A percentile compares a stretch with the other conserved stretches of the same genome.
Evolutionary conservation across 1,284 basidiomycete genomes (phyloP).

Genomic region (Ceratobasidium sp.): DNA sequence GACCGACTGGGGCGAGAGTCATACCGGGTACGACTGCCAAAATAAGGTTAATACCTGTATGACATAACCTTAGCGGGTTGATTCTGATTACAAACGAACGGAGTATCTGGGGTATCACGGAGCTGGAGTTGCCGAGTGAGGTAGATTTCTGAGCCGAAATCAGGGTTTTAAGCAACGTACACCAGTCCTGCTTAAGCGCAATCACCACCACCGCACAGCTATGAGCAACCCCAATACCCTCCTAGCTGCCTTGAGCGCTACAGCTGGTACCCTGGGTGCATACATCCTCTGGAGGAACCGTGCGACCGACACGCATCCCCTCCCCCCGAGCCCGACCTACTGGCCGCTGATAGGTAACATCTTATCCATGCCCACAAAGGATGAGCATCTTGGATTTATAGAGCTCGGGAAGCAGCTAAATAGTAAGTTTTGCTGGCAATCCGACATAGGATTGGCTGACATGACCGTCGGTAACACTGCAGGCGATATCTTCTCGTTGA

Average conservation of each 20-base stretch:
- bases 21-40: too few relatives aligned
- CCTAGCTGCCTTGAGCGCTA: neutral
- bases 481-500: slow-evolving; percentile 35
- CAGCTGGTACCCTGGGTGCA: neutral
- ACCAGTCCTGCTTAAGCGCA: neutral
- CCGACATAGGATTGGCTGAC: neutral
- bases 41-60: too few relatives aligned
- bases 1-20: too few relatives aligned
- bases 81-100: too few relatives aligned
- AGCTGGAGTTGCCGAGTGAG: neutral
- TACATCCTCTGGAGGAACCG: neutral
- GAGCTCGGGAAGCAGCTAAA: slow-evolving; percentile 12
- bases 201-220: neutral
- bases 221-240: neutral
- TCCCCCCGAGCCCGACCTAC: slow-evolving; percentile 10
- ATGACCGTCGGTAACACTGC: too few relatives aligned
- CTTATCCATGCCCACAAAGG: slow-evolving; percentile 7
- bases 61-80: too few relatives aligned
- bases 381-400: slow-evolving; percentile 29
- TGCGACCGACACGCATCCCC: neutral
- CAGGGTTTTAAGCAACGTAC: neutral
- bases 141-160: neutral
- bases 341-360: slow-evolving; percentile 8
- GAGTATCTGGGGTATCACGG: too few relatives aligned
- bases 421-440: neutral